Evolutionary conservation across 2,329 filamentous ascomycete genomes (phyloP), one percentile per base, ranked within the genome.

Genomic region (Cladosporium halotolerans): DNA sequence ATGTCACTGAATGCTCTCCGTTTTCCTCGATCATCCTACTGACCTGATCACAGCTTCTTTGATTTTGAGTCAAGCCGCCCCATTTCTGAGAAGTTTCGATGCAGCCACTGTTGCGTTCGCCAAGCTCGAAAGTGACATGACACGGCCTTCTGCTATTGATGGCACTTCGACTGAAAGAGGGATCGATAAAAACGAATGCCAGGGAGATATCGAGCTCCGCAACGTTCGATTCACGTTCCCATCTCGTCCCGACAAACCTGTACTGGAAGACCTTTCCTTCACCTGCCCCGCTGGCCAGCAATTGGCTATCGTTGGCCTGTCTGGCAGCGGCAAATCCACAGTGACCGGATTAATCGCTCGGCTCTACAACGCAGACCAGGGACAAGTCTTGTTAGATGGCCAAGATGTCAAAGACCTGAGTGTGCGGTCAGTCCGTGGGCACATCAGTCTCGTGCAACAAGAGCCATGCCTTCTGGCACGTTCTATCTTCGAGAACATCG

Each of bases 191-290:
- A 36, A 56, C 16, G 18, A 49, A n/a, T 46, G 52, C 33, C 43
- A 42, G 13, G 60, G 59, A 18, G 78, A 84, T 45, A 84, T 88
- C 45, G 69, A 77, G 4, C 80, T 91, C 16, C 71, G 81, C 13
- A 74, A 81, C 39, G 79, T 91, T 9, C 79, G 76, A n/a, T 90
- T 91, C 62, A 79, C 85, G 2, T 91, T 91, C 61, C 86, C 86
- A 9, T 0, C 72, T 3, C 63, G 72, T 58, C 54, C 70, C 58
- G 65, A 57, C 52, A 64, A 67, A 5, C 60, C 57, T 18, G 70
- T 74, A 0, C 59, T 75, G 2, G 62, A 70, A 51, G 59, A 63
- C 11, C 55, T 74, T 5, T 65, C 56, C 36, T 56, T 73, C 8
- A 57, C 41, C 4, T 65, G 73, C 3, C 70, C 71, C 1, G 67